Base-by-base conservation (phyloP, 1,284 basidiomycete genomes). In the Fistulina hepatica region DNA sequence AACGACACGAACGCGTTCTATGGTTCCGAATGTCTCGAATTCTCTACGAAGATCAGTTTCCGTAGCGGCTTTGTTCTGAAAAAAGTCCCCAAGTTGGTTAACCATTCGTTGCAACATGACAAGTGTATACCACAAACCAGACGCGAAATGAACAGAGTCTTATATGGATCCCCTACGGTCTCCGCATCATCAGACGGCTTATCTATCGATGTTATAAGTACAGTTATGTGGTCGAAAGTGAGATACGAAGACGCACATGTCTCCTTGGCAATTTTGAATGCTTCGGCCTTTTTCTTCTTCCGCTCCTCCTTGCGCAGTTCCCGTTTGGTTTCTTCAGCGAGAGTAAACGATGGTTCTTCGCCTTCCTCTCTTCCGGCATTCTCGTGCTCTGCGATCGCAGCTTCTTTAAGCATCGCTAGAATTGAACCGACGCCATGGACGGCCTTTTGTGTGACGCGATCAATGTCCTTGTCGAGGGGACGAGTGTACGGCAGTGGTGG, bases 121-220 rank as follows among this genome's bases (percentile, higher is more conserved):
- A 22, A 25, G 37, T 3, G 21, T 21, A 28, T 28, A 37, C 46
- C 25, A 4, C 71, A 35, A 55, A 91, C 89, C 54, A 99, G 63
- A 45, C 93, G 79, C 19, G 92, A 85, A 44, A 98, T 89, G 61
- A 99, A 99, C 8, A 99, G 68, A 0, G 95, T 98, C 60, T 97
- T 97, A 67, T 97, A 99, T 4, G 95, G 94, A 54, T 99, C 95
- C 2, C 95, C 93, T 21, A 81, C 69, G n/a, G 91, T 93, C 54
- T 95, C 77, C n/a, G 81, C 45, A 52, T 99, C 93, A 33, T 92
- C 82, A 23, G 81, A 69, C 8, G 94, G 94, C 56, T 91, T 86
- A 62, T 93, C 92, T 91, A 54, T 17, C 46, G 15, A 20, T 21
- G 40, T 25, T n/a, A 16, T 48, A 2, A 46, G 42, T 26, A 25